phyloP scores from a whole-genome alignment of 352 stramenopile species.

The Phytophthora syringae region DNA sequence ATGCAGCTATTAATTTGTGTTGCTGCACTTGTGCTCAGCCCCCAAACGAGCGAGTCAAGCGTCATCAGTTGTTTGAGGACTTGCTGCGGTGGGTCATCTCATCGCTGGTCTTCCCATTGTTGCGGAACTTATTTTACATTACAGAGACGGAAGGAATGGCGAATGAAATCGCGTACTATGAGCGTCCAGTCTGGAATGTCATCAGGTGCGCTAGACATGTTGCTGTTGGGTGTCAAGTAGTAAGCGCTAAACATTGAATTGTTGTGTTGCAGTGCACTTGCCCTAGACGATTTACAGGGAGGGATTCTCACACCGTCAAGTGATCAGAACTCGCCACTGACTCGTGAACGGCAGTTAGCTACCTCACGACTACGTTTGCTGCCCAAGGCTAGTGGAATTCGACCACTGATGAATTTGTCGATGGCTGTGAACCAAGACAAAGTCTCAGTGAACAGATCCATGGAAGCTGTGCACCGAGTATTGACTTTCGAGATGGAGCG shows the following conservation, averaged over 20 bases:
- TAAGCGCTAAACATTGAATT: slow-evolving; percentile 2
- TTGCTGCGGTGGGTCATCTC: slow-evolving; percentile 53
- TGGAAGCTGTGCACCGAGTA: slow-evolving; percentile 67
- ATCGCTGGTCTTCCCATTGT: slow-evolving; percentile 59
- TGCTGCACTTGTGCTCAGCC: slow-evolving; percentile 43
- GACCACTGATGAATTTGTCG: slow-evolving; percentile 84
- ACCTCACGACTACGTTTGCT: slow-evolving; percentile 67
- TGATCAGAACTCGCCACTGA: slow-evolving; percentile 30
- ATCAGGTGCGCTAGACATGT: slow-evolving; percentile 57
- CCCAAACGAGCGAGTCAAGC: slow-evolving; percentile 60
- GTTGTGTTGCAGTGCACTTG: slow-evolving; percentile 43
- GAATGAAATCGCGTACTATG: slow-evolving; percentile 76
- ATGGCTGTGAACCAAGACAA: slow-evolving; percentile 29
- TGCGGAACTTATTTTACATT: slow-evolving; percentile 78
- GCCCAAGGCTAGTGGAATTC: slow-evolving; percentile 69
- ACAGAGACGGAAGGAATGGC: slow-evolving; percentile 72
- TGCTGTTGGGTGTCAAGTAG: no score
- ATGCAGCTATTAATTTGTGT: not conserved
- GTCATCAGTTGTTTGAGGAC: slow-evolving; percentile 46
- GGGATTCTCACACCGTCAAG: slow-evolving; percentile 43
- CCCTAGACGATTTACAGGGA: slow-evolving; percentile 54
- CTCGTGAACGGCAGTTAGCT: slow-evolving; percentile 38
- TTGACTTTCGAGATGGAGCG: slow-evolving; percentile 70
- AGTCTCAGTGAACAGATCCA: slow-evolving; percentile 62
- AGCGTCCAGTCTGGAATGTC: slow-evolving; percentile 66